A percentile compares a stretch with the other conserved stretches of the same genome.
Evolutionary conservation across 129 eudicot species (phyloP).

Genomic region (Pseudognaphalium luteoalbum): DNA sequence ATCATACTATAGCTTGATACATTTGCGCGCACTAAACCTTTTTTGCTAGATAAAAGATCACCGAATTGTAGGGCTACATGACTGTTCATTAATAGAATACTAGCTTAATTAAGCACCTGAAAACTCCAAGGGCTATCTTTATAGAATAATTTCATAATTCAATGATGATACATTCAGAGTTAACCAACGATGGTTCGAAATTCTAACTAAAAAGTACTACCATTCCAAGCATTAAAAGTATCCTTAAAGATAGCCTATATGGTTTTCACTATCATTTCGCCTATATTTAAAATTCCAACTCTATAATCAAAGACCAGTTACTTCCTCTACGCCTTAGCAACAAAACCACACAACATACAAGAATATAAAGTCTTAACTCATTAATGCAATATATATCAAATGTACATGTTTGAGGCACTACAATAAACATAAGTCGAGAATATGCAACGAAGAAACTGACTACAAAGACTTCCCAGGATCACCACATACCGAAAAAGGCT

Average conservation of each 20-base stretch:
- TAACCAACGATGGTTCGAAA: too few species aligned
- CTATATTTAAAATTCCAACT: not conserved
- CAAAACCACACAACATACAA: not conserved
- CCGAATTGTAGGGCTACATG: too few species aligned
- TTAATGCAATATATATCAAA: conserved; percentile 12
- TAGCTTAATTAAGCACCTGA: too few species aligned
- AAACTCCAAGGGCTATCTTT: too few species aligned
- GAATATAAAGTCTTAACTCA: not conserved
- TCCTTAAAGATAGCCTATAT: not conserved
- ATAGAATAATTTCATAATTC: too few species aligned
- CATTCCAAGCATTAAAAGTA: not conserved
- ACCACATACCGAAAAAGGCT: conserved; percentile 16
- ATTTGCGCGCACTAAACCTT: too few species aligned
- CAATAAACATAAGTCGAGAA: conserved; percentile 11
- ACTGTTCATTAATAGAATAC: too few species aligned
- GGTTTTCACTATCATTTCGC: not conserved
- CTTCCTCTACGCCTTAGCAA: not conserved
- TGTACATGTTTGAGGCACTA: conserved; percentile 26
- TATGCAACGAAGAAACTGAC: conserved; percentile 20
- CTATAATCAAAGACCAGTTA: not conserved
- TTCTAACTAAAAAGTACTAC: too few species aligned
- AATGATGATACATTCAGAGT: too few species aligned
- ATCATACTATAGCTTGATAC: too few species aligned
- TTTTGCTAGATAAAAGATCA: too few species aligned
- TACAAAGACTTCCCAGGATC: conserved; percentile 24